Percentiles rank a stretch among this genome's conserved stretches.
phyloP scores from a whole-genome alignment of 2,329 filamentous ascomycete species.

The Colletotrichum melonis region DNA sequence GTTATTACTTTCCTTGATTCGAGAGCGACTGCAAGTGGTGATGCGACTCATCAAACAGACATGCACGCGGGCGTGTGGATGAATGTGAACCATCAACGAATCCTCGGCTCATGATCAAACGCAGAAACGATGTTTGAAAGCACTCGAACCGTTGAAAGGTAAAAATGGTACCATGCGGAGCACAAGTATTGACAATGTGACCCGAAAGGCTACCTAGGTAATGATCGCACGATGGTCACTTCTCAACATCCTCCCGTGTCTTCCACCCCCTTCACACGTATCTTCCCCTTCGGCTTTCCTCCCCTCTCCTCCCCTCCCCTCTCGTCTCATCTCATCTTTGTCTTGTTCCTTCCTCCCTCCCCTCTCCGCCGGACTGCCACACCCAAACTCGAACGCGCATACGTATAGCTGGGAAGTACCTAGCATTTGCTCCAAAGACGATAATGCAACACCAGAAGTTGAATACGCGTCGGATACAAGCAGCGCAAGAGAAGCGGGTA shows the following conservation, averaged over 20 bases:
- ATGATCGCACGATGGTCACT: not conserved
- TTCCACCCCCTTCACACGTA: not conserved
- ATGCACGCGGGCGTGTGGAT: not conserved
- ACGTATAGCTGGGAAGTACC: constrained; percentile 12
- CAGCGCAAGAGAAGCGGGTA: too few relatives aligned
- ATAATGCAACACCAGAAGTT: not conserved
- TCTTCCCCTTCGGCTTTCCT: not conserved
- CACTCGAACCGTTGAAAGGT: not conserved
- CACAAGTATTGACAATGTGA: not conserved
- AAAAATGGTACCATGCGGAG: not conserved
- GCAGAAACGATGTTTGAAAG: not conserved
- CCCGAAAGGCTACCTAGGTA: not conserved
- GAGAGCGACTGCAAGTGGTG: not conserved
- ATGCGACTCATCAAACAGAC: not conserved
- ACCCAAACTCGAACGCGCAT: constrained; percentile 15
- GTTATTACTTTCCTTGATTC: not conserved
- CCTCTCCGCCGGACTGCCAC: constrained; percentile 18
- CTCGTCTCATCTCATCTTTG: not conserved
- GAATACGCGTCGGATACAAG: constrained; percentile 7
- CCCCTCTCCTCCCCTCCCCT: not conserved
- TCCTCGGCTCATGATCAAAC: not conserved
- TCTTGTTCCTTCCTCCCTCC: constrained; percentile 11
- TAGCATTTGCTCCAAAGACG: not conserved
- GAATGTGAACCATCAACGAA: not conserved
- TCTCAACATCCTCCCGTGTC: not conserved